These are phyloP conservation scores for Carpinus fangiana DNA, from an alignment of 306 rosid genomes.

Conservation along the genomic window DNA sequence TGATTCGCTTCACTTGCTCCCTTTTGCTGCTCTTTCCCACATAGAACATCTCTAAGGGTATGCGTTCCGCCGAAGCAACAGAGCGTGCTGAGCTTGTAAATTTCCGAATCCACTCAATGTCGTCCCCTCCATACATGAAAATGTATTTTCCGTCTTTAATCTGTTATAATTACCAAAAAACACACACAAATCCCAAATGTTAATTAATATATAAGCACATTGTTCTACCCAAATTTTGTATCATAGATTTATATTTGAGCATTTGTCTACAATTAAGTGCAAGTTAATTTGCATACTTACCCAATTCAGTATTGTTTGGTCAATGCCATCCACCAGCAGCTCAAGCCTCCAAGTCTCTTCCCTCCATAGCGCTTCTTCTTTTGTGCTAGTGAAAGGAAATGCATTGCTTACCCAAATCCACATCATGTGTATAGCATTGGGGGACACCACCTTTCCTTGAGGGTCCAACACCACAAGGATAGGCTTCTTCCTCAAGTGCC, in stretches of 20 bases:
- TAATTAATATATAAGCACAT: neutral
- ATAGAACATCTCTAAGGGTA: conserved; percentile 54
- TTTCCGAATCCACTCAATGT: conserved; percentile 46
- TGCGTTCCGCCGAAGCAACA: conserved; percentile 34
- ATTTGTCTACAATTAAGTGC: neutral
- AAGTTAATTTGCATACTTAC: conserved; percentile 30
- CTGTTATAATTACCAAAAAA: conserved; percentile 28
- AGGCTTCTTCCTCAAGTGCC: conserved; percentile 63
- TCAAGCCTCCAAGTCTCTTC: conserved; percentile 66
- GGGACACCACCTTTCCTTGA: conserved; percentile 58
- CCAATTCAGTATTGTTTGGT: conserved; percentile 52
- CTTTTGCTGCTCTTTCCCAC: conserved; percentile 57
- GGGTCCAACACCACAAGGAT: conserved; percentile 67
- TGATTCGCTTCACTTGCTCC: conserved; percentile 42
- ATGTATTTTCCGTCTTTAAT: conserved; percentile 51
- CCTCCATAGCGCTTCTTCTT: conserved; percentile 63
- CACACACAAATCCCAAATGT: neutral
- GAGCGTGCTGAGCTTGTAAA: conserved; percentile 48
- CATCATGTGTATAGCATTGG: conserved; percentile 78
- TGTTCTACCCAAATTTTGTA: too few species aligned
- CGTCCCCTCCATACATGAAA: conserved; percentile 60
- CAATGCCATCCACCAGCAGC: conserved; percentile 56
- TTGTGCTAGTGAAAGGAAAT: conserved; percentile 59
- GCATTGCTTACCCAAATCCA: conserved; percentile 75
- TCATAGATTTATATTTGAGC: neutral